These are phyloP conservation scores for Mortierella claussenii DNA, from an alignment of 192 early-diverging fungal genomes.

Conservation along the genomic window DNA sequence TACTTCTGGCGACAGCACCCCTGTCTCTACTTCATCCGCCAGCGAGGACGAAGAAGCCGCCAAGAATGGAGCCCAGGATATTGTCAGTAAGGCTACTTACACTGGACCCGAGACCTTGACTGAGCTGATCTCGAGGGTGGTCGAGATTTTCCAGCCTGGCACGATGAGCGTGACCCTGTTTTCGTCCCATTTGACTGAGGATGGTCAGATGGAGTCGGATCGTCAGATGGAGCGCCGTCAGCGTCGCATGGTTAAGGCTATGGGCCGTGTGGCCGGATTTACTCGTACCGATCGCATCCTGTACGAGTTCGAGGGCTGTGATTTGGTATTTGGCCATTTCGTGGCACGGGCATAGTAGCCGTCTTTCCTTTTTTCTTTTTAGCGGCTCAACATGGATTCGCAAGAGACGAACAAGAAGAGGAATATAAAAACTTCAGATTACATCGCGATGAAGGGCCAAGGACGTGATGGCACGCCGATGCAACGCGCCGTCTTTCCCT, in stretches of 20 bases:
- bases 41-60: constrained; percentile 50
- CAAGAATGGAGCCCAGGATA: constrained; percentile 51
- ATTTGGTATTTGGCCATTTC: constrained; percentile 84
- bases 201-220: constrained; percentile 52
- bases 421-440: neutral
- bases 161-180: constrained; percentile 83
- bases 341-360: constrained; percentile 34
- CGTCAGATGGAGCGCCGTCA: constrained; percentile 50
- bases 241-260: constrained; percentile 54
- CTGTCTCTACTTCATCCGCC: constrained; percentile 15
- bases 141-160: constrained; percentile 86
- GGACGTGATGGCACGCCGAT: constrained; percentile 7
- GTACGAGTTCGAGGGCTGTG: constrained; percentile 85
- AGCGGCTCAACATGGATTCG: too few species aligned
- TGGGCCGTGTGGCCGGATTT: constrained; percentile 70
- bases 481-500: neutral
- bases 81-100: constrained; percentile 84
- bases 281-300: constrained; percentile 74
- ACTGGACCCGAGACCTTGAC: constrained; percentile 84
- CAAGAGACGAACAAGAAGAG: neutral
- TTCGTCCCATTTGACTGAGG: constrained; percentile 53
- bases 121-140: constrained; percentile 68
- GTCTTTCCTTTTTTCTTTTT: too few species aligned
- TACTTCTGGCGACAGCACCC: constrained; percentile 21
- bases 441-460: constrained; percentile 11